Percentiles rank a stretch among this genome's conserved stretches.
Evolutionary conservation across 805 yeast species (phyloP).

Genomic region (Starmerella ratchasimensis): DNA sequence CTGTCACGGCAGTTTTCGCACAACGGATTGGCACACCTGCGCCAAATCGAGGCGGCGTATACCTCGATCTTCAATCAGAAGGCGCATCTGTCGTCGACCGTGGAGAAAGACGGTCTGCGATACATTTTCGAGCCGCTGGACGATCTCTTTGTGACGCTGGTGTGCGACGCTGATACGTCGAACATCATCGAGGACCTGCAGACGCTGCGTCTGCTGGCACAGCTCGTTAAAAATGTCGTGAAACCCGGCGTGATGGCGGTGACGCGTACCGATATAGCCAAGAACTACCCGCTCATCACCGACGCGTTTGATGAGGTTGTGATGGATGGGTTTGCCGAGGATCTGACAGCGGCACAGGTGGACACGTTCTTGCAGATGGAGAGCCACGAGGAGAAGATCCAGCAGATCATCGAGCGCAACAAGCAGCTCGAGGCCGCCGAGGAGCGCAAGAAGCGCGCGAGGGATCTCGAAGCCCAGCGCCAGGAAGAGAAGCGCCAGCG

Average conservation of each 20-base stretch:
- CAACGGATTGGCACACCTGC: conserved; percentile 67
- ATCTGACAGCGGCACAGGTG: conserved; percentile 66
- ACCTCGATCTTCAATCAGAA: conserved; percentile 61
- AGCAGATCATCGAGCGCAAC: conserved; percentile 92
- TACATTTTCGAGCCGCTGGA: conserved; percentile 94
- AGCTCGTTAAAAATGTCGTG: conserved; percentile 62
- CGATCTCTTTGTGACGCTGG: conserved; percentile 76
- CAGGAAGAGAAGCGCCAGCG: conserved; percentile 22
- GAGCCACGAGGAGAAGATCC: conserved; percentile 95
- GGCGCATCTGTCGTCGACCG: conserved; percentile 83
- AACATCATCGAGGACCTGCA: conserved; percentile 90
- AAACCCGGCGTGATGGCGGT: conserved; percentile 8
- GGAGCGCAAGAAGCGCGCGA: conserved; percentile 90
- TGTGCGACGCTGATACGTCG: conserved; percentile 74
- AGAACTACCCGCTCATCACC: conserved; percentile 74
- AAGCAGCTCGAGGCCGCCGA: conserved; percentile 95
- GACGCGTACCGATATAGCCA: conserved; percentile 72
- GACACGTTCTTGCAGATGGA: conserved; percentile 91
- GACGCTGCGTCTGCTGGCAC: conserved; percentile 73
- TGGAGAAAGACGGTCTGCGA: conserved; percentile 82
- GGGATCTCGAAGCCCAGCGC: conserved; percentile 50
- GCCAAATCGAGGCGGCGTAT: conserved; percentile 72
- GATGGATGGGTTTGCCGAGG: conserved; percentile 79
- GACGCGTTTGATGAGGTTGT: conserved; percentile 91
- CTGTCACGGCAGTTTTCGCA: conserved; percentile 86